Conservation (phyloP, 768 basidiomycete genomes). For the Mycena belliarum region DNA sequence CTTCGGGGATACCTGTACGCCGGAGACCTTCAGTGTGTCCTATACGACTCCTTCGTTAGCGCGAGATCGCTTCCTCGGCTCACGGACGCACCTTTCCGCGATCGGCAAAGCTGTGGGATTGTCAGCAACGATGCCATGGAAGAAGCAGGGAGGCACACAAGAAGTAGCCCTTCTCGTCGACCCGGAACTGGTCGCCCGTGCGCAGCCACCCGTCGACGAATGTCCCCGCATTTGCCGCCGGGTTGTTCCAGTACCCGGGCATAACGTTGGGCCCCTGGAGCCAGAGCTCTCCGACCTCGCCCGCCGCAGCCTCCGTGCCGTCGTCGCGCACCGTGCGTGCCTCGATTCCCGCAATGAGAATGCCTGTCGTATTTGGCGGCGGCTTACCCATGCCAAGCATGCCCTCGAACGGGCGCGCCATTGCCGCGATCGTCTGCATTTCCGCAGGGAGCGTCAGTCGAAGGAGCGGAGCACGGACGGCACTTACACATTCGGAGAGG, state of each 20-base stretch:
- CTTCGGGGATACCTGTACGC: slow-evolving; percentile 76
- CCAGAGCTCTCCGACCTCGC: slow-evolving; percentile 70
- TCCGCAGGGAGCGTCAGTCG: too few species aligned
- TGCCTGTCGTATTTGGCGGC: slow-evolving; percentile 40
- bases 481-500: slow-evolving; percentile 65
- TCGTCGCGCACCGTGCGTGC: slow-evolving; percentile 63
- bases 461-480: background rate
- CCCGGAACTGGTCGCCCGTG: slow-evolving; percentile 72
- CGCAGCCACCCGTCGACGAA: slow-evolving; percentile 74
- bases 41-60: slow-evolving; percentile 25
- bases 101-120: slow-evolving; percentile 62
- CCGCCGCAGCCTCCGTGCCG: slow-evolving; percentile 50
- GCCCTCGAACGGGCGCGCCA: slow-evolving; percentile 46
- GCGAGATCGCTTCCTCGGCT: too few species aligned
- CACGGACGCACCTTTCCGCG: slow-evolving; percentile 67
- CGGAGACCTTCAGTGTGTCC: slow-evolving; percentile 82
- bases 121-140: background rate
- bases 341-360: slow-evolving; percentile 65
- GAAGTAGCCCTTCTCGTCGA: slow-evolving; percentile 61
- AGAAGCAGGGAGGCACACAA: slow-evolving; percentile 37
- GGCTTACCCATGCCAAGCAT: slow-evolving; percentile 31
- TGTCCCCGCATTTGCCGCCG: slow-evolving; percentile 62
- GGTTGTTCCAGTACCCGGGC: slow-evolving; percentile 74
- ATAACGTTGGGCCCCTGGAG: slow-evolving; percentile 56
- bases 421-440: slow-evolving; percentile 60